These are phyloP conservation scores for Penicillium coprophilum DNA, from an alignment of 495 filamentous ascomycete species.

Conservation along the genomic window DNA sequence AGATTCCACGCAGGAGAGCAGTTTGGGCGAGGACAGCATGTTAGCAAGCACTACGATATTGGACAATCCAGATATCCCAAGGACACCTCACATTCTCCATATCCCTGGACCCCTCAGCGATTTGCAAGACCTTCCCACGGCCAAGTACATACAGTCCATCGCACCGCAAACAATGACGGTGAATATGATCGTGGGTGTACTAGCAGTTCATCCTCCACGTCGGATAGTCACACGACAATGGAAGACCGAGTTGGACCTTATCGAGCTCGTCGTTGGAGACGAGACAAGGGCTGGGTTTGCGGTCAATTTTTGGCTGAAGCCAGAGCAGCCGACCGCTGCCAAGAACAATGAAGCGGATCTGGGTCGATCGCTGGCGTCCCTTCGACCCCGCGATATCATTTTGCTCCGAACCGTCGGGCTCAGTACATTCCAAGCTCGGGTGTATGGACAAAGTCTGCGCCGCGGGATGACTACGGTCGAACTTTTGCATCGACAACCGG, in stretches of 20 bases:
- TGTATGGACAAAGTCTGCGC: conserved; percentile 74
- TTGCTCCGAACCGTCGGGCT: conserved; percentile 76
- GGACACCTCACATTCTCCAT: conserved; percentile 16
- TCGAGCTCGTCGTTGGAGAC: conserved; percentile 82
- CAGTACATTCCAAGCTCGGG: conserved; percentile 65
- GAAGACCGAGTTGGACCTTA: conserved; percentile 55
- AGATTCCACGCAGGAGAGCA: conserved; percentile 31
- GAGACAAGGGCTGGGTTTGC: conserved; percentile 80
- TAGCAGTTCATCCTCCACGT: conserved; percentile 67
- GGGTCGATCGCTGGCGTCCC: conserved; percentile 39
- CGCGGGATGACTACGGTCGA: conserved; percentile 69
- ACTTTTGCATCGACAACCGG: conserved; percentile 56
- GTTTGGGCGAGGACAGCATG: conserved; percentile 25
- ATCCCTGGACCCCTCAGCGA: conserved; percentile 51
- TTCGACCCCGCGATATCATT: conserved; percentile 72
- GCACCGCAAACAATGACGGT: conserved; percentile 76
- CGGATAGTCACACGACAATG: conserved; percentile 52
- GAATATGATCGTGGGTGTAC: conserved; percentile 75
- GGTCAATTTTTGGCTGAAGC: conserved; percentile 77
- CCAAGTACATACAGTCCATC: conserved; percentile 65
- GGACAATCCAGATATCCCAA: conserved; percentile 17
- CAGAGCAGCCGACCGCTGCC: conserved; percentile 18
- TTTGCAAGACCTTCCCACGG: conserved; percentile 69
- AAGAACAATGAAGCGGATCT: conserved; percentile 36
- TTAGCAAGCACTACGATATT: conserved; percentile 7